Conservation (phyloP, 2,329 filamentous ascomycete genomes). For the Neocucurbitaria cava region DNA sequence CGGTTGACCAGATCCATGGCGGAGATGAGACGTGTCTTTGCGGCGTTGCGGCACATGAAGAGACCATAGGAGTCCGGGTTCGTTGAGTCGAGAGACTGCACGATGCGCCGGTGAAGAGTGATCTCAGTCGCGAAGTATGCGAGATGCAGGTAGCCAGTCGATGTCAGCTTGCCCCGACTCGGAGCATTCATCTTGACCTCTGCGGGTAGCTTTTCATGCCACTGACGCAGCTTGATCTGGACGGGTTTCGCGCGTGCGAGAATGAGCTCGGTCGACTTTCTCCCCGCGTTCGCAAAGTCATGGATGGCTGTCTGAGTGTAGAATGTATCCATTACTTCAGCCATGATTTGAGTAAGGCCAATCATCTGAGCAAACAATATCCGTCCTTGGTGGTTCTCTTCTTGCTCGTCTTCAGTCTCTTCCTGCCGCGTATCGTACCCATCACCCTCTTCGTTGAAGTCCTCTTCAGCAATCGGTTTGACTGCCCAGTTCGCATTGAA, state of each 20-base stretch:
- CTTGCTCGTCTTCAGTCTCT: slow-evolving; percentile 63
- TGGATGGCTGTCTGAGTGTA: slow-evolving; percentile 81
- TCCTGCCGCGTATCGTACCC: slow-evolving; percentile 59
- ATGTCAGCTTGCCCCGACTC: slow-evolving; percentile 52
- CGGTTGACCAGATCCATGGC: slow-evolving; percentile 98
- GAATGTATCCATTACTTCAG: slow-evolving; percentile 82
- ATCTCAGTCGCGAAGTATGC: slow-evolving; percentile 96
- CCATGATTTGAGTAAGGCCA: slow-evolving; percentile 74
- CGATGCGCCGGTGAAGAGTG: slow-evolving; percentile 87
- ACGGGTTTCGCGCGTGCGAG: slow-evolving; percentile 80
- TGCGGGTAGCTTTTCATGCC: slow-evolving; percentile 74
- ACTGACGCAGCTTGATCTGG: slow-evolving; percentile 81
- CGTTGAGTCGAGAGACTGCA: slow-evolving; percentile 72
- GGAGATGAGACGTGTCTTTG: slow-evolving; percentile 91
- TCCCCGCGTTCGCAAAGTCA: slow-evolving; percentile 69
- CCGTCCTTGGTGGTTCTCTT: slow-evolving; percentile 71
- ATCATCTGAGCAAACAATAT: slow-evolving; percentile 79
- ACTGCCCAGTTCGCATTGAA: slow-evolving; percentile 79
- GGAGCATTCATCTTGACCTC: slow-evolving; percentile 69
- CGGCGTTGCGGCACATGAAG: slow-evolving; percentile 91
- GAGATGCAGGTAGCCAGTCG: slow-evolving; percentile 75
- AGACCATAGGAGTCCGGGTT: slow-evolving; percentile 78
- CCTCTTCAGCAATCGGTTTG: slow-evolving; percentile 65
- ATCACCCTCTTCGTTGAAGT: slow-evolving; percentile 71
- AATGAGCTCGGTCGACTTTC: slow-evolving; percentile 74